phyloP scores from a whole-genome alignment of 805 yeast genomes.

The Cyberlindnera americana region DNA sequence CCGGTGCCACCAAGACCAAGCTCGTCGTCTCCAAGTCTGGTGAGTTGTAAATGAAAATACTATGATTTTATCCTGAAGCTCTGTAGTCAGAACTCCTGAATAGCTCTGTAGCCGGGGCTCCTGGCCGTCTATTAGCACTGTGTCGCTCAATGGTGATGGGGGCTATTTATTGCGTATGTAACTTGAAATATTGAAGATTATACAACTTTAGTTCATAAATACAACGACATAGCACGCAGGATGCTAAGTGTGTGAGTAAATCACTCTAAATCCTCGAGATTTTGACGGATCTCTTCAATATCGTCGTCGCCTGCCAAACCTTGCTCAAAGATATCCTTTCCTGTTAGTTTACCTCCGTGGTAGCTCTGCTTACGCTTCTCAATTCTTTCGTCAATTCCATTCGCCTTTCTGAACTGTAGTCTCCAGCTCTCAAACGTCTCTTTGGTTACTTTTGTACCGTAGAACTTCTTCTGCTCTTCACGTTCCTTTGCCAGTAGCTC shows the following conservation, averaged over 20 bases:
- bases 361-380: slow-evolving; percentile 47
- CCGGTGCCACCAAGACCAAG: slow-evolving; percentile 69
- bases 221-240: too few species aligned
- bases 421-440: slow-evolving; percentile 80
- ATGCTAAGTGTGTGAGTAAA: too few species aligned
- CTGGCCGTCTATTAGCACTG: neutral
- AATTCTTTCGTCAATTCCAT: slow-evolving; percentile 62
- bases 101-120: too few species aligned
- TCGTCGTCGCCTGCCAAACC: slow-evolving; percentile 79
- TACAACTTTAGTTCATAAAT: too few species aligned
- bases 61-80: neutral
- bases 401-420: slow-evolving; percentile 60
- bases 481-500: slow-evolving; percentile 62
- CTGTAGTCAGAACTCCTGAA: too few species aligned
- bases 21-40: slow-evolving; percentile 59
- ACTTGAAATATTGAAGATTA: too few species aligned
- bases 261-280: slow-evolving; percentile 17
- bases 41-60: slow-evolving; percentile 32
- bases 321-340: slow-evolving; percentile 83
- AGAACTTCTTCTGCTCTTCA: slow-evolving; percentile 85
- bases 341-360: slow-evolving; percentile 78
- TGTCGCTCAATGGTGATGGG: neutral
- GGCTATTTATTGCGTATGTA: too few species aligned
- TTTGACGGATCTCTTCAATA: slow-evolving; percentile 37
- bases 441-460: slow-evolving; percentile 83